phyloP scores from a whole-genome alignment of 305 asterid species.

The Ajuga reptans region DNA sequence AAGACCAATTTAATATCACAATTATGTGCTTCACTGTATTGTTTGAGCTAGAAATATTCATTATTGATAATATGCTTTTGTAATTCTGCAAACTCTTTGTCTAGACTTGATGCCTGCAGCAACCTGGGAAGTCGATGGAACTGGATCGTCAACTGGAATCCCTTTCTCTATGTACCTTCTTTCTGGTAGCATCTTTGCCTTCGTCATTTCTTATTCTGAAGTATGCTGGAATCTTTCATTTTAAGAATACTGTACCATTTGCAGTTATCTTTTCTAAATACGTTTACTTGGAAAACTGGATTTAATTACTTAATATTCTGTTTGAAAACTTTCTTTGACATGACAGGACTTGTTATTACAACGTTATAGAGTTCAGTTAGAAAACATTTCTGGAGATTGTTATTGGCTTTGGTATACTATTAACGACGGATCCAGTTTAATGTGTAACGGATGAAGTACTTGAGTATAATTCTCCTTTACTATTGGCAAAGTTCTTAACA shows the following conservation, averaged over 20 bases:
- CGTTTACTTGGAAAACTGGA: slow-evolving; percentile 9
- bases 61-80: slow-evolving; percentile 3
- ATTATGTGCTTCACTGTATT: neutral
- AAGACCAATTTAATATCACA: neutral
- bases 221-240: no score
- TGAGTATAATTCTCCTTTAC: neutral
- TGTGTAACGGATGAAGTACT: neutral
- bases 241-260: neutral
- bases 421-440: neutral
- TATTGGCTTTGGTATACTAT: neutral
- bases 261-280: neutral
- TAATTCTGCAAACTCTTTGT: slow-evolving; percentile 18
- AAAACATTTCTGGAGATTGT: neutral
- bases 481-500: neutral
- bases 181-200: slow-evolving; percentile 44
- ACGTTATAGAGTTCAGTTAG: neutral
- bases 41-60: slow-evolving; percentile 4
- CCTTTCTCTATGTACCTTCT: slow-evolving; percentile 84
- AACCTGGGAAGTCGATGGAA: slow-evolving; percentile 85
- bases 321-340: neutral
- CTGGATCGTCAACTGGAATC: slow-evolving; percentile 57
- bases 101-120: slow-evolving; percentile 62
- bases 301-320: slow-evolving; percentile 8
- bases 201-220: neutral
- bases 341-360: neutral